These are phyloP conservation scores for Beauveria bassiana DNA, from an alignment of 2,329 filamentous ascomycete species.

Conservation along the genomic window DNA sequence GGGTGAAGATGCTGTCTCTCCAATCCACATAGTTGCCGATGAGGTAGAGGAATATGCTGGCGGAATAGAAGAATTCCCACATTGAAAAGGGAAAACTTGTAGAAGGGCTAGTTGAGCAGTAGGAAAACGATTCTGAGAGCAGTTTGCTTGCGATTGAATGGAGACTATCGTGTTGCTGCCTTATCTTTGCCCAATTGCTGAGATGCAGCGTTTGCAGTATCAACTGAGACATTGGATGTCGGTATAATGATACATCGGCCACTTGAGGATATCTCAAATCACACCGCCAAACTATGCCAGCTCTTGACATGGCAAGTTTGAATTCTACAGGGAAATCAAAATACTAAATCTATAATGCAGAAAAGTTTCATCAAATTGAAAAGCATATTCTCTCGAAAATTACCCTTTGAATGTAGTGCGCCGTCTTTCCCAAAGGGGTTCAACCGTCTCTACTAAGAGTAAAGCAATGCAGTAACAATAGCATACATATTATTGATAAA, in stretches of 20 bases:
- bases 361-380: no score
- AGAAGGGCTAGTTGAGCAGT: neutral
- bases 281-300: neutral
- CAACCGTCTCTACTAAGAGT: no score
- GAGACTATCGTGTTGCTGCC: neutral
- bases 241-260: neutral
- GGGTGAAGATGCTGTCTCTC: conserved; percentile 6
- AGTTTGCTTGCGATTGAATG: neutral
- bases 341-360: no score
- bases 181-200: neutral
- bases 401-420: no score
- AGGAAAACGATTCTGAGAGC: neutral
- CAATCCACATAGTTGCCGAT: conserved; percentile 8
- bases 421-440: no score
- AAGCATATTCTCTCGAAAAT: no score
- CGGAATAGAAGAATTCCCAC: conserved; percentile 5
- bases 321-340: no score
- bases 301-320: no score
- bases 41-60: conserved; percentile 6
- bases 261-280: neutral
- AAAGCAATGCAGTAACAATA: no score
- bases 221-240: conserved; percentile 4
- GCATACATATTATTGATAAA: no score
- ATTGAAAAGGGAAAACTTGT: neutral
- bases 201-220: neutral